Evolutionary conservation across 352 stramenopile genomes (phyloP).

Genomic region (Globisporangium recalcitrans): DNA sequence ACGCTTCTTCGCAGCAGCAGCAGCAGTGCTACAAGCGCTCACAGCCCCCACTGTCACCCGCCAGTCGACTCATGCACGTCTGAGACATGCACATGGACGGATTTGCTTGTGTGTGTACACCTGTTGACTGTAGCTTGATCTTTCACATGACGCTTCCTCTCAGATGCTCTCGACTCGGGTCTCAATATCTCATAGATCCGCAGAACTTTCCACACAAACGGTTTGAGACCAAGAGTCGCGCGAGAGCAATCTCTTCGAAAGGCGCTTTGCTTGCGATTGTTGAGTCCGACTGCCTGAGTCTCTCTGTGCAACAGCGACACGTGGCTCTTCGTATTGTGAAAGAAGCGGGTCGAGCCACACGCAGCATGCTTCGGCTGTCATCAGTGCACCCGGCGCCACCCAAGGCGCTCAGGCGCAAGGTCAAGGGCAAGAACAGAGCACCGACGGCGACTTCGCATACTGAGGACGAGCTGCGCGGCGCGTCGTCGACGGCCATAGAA

Average conservation of each 20-base stretch:
- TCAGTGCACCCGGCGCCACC: conserved; percentile 7
- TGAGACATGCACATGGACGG: too few species aligned
- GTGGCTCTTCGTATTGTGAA: not conserved
- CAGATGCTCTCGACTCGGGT: not conserved
- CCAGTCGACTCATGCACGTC: conserved; percentile 27
- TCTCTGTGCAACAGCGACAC: too few species aligned
- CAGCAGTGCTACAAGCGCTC: conserved; percentile 51
- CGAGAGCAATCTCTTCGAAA: conserved; percentile 3
- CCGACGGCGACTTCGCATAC: not conserved
- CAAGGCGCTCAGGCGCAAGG: conserved; percentile 6
- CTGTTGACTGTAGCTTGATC: not conserved
- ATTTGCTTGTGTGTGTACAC: too few species aligned
- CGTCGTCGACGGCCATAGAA: not conserved
- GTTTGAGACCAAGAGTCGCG: not conserved
- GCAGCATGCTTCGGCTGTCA: not conserved
- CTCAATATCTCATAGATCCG: not conserved
- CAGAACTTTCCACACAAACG: not conserved
- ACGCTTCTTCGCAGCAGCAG: conserved; percentile 24
- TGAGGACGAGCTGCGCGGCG: not conserved
- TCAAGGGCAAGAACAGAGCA: conserved; percentile 9
- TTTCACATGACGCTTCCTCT: not conserved
- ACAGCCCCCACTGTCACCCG: conserved; percentile 32
- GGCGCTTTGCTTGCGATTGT: not conserved
- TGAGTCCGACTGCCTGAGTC: not conserved
- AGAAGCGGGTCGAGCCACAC: not conserved